phyloP scores from a whole-genome alignment of 805 yeast genomes.

The Candida sonorensis region DNA sequence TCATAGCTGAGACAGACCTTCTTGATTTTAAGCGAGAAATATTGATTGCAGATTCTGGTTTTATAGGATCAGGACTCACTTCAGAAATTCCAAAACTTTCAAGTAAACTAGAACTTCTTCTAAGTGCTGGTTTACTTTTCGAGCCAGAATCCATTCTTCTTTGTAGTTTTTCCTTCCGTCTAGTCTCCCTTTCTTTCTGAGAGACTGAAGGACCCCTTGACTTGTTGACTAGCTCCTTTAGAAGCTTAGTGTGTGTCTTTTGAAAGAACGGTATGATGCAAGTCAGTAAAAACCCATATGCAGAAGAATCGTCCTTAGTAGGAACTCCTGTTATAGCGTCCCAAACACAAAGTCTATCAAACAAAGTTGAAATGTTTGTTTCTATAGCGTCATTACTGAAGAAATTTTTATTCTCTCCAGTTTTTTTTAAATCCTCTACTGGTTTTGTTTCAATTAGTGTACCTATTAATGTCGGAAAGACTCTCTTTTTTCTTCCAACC shows the following conservation, averaged over 20 bases:
- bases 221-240: slow-evolving; percentile 22
- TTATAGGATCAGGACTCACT: not conserved
- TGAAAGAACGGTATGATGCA: slow-evolving; percentile 26
- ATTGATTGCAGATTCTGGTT: slow-evolving; percentile 4
- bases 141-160: not conserved
- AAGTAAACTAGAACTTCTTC: slow-evolving; percentile 2
- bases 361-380: slow-evolving; percentile 13
- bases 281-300: slow-evolving; percentile 21
- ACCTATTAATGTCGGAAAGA: slow-evolving; percentile 28
- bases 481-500: slow-evolving; percentile 26
- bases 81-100: not conserved
- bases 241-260: slow-evolving; percentile 17
- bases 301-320: slow-evolving; percentile 20
- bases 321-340: slow-evolving; percentile 26
- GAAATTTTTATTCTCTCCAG: not conserved
- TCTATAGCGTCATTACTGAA: slow-evolving; percentile 4
- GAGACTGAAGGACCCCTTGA: slow-evolving; percentile 24
- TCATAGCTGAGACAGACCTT: slow-evolving; percentile 19
- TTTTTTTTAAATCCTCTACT: slow-evolving; percentile 21
- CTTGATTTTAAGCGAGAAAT: slow-evolving; percentile 14
- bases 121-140: not conserved
- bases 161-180: slow-evolving; percentile 4
- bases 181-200: slow-evolving; percentile 5
- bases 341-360: slow-evolving; percentile 27
- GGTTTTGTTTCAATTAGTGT: too few species aligned